Evolutionary conservation across 1,139 yeast genomes (phyloP), one percentile per base, ranked within the genome.

Genomic region (Debaryomycetaceae sp.): DNA sequence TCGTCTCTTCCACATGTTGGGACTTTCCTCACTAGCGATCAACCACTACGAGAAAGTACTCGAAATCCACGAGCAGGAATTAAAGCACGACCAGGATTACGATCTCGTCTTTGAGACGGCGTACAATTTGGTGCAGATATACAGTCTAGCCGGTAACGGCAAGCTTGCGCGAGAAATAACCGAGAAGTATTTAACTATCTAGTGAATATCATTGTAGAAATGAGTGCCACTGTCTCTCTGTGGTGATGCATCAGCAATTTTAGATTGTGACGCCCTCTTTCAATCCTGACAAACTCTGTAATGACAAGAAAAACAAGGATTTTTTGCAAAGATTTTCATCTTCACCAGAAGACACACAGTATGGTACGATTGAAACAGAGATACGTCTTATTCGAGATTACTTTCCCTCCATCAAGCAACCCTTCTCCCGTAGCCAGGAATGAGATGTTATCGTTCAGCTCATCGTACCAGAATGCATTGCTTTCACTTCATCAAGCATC

Each of bases 291-390:
- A n/a, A n/a, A n/a, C n/a, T n/a, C n/a, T n/a, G n/a, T n/a, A n/a
- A 14, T 13, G 13, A 14, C 23, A 7, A 22, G 24, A 22, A 22
- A 22, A 22, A 22, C 16, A 7, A 24, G 6, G n/a, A 5, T 22
- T 21, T 18, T 10, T 15, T 13, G 5, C 7, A 22, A 16, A 13
- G 20, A 11, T n/a, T 16, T n/a, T 18, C 19, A 19, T 13, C 10
- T 11, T 15, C 15, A 5, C 15, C 24, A 25, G 10, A 15, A 26
- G 41, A 25, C 34, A 29, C 20, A 25, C 18, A 35, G 30, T 15
- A 86, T 87, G 97, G 97, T 87, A 15, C 69, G 97, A 45, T 62
- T 86, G 27, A 87, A 87, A 51, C 78, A 86, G 20, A 60, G 97
- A 39, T 87, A 87, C 46, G 63, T 87, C 15, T 62, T 86, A 7